phyloP scores from a whole-genome alignment of 306 rosid species.

The Erythrophleum fordii region DNA sequence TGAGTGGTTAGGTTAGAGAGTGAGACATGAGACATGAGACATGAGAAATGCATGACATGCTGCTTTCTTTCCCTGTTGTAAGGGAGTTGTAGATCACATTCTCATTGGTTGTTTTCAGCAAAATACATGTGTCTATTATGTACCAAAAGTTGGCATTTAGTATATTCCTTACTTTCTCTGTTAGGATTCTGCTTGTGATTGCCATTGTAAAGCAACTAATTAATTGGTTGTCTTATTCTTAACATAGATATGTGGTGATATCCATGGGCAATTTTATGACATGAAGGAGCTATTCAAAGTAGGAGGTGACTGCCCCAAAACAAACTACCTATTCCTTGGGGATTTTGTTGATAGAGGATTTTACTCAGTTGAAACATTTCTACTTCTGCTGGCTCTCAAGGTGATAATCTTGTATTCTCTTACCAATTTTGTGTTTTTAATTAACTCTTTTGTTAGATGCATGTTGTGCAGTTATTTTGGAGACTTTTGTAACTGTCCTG shows the following conservation, averaged over 20 bases:
- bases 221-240: constrained; percentile 27
- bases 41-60: not conserved
- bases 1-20: not conserved
- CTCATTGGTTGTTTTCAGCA: not conserved
- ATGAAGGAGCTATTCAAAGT: constrained; percentile 99
- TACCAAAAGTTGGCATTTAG: not conserved
- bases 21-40: constrained; percentile 1
- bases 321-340: constrained; percentile 95
- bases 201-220: constrained; percentile 21
- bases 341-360: constrained; percentile 99
- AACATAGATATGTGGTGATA: constrained; percentile 93
- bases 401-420: constrained; percentile 45
- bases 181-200: constrained; percentile 15
- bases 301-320: constrained; percentile 98
- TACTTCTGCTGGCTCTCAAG: constrained; percentile 94
- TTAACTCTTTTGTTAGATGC: not conserved
- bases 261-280: constrained; percentile 98
- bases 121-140: not conserved
- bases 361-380: constrained; percentile 93
- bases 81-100: not conserved
- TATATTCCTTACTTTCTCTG: not conserved
- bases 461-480: not conserved
- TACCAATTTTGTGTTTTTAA: not conserved
- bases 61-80: not conserved
- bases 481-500: not conserved